Conservation (phyloP, 2,329 filamentous ascomycete genomes). For the Colletotrichum camelliae region DNA sequence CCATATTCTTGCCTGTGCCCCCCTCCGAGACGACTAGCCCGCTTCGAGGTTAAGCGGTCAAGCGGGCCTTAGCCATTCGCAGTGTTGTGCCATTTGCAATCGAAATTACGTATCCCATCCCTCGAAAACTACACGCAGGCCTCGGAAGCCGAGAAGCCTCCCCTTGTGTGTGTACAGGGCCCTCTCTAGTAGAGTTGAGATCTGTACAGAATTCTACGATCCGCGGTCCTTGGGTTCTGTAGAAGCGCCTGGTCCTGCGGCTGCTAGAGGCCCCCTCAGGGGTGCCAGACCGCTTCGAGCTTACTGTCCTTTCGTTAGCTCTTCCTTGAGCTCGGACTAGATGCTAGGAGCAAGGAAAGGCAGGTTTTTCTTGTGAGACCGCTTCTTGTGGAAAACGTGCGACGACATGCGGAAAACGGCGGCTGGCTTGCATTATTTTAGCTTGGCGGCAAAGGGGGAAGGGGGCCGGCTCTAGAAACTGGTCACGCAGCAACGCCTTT, state of each 20-base stretch:
- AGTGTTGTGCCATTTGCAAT: conserved; percentile 4
- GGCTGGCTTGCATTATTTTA: not conserved
- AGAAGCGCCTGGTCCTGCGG: not conserved
- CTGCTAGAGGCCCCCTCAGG: not conserved
- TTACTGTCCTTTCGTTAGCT: not conserved
- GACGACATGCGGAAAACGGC: not conserved
- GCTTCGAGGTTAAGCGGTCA: not conserved
- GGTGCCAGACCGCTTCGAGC: not conserved
- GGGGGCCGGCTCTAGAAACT: not conserved
- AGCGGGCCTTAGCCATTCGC: not conserved
- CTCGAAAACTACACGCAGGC: not conserved
- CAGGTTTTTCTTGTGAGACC: not conserved
- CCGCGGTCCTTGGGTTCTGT: not conserved
- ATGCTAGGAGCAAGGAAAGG: not conserved
- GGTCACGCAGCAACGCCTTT: not conserved
- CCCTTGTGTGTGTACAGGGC: not conserved
- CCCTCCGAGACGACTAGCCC: not conserved
- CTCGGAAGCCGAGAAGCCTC: not conserved
- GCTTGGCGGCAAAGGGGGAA: not conserved
- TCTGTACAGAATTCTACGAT: conserved; percentile 6
- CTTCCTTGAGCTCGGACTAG: not conserved
- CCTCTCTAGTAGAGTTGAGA: not conserved
- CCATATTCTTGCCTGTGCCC: not conserved
- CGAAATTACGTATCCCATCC: conserved; percentile 1
- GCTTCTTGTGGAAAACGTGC: not conserved